phyloP scores from a whole-genome alignment of 2,329 filamentous ascomycete species.

The Microcyclospora pomicola region DNA sequence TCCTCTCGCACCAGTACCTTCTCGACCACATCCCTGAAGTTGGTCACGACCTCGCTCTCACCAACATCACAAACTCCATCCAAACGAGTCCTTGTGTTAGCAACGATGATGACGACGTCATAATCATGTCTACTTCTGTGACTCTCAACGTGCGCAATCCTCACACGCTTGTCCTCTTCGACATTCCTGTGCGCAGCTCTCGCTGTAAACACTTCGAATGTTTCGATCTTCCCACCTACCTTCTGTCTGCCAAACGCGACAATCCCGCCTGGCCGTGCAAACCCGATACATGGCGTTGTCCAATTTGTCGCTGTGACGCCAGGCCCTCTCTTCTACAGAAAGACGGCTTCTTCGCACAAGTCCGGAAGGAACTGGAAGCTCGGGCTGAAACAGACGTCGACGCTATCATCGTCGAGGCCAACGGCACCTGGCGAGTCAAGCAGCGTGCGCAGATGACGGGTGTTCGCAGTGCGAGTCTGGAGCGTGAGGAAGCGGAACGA shows the following conservation, averaged over 20 bases:
- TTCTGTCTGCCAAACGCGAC: constrained; percentile 46
- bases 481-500: constrained; percentile 11
- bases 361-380: constrained; percentile 39
- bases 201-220: constrained; percentile 69
- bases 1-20: constrained; percentile 31
- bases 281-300: constrained; percentile 72
- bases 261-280: constrained; percentile 23
- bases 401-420: constrained; percentile 47
- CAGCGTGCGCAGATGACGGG: constrained; percentile 9
- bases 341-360: constrained; percentile 57
- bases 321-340: constrained; percentile 56
- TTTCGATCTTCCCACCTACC: constrained; percentile 76
- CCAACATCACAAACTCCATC: constrained; percentile 43
- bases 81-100: constrained; percentile 15
- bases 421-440: constrained; percentile 48
- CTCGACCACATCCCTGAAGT: constrained; percentile 21
- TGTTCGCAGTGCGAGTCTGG: constrained; percentile 15
- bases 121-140: constrained; percentile 26
- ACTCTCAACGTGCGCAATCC: constrained; percentile 36
- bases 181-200: constrained; percentile 55
- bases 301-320: constrained; percentile 65
- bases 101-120: constrained; percentile 44
- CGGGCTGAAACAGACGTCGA: constrained; percentile 29
- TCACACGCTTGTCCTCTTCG: constrained; percentile 41
- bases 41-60: constrained; percentile 37